Percentiles rank a stretch among this genome's conserved stretches.
Evolutionary conservation across 805 yeast genomes (phyloP).

Genomic region (Kuraishia borneana): DNA sequence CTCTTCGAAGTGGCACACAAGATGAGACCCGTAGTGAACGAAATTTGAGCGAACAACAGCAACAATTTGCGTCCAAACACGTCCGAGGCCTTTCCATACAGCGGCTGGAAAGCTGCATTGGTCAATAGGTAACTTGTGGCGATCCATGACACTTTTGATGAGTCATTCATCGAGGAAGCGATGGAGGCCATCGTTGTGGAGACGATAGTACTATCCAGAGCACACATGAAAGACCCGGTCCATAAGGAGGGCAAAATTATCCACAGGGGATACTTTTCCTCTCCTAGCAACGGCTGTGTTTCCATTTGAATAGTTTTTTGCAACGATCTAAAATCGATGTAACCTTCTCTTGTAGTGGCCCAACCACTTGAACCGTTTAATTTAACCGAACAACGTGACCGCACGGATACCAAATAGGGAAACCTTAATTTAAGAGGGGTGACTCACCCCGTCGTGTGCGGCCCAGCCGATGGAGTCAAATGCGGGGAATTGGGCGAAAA

Average conservation of each 20-base stretch:
- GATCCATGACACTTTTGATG: conserved; percentile 59
- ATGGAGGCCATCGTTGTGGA: conserved; percentile 54
- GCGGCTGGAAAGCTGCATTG: conserved; percentile 64
- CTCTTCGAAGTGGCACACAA: conserved; percentile 45
- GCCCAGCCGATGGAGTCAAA: too few relatives aligned
- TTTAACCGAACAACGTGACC: too few relatives aligned
- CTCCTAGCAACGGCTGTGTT: neutral
- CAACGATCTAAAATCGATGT: too few relatives aligned
- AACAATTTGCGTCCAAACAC: conserved; percentile 56
- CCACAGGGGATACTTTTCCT: neutral
- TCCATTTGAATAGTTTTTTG: too few relatives aligned
- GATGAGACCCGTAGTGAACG: conserved; percentile 48
- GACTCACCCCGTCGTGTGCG: too few relatives aligned
- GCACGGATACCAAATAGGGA: too few relatives aligned
- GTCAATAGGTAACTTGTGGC: conserved; percentile 62
- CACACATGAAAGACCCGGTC: conserved; percentile 37
- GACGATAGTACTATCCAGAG: conserved; percentile 56
- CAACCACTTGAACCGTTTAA: too few relatives aligned
- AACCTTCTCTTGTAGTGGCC: too few relatives aligned
- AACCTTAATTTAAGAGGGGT: too few relatives aligned
- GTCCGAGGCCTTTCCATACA: conserved; percentile 61
- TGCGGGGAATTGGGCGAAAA: too few relatives aligned
- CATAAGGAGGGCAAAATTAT: conserved; percentile 20
- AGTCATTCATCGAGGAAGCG: conserved; percentile 57
- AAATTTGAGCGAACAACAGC: conserved; percentile 36